These are phyloP conservation scores for Mucor indicus DNA, from an alignment of 371 early-diverging fungal genomes.

Conservation along the genomic window DNA sequence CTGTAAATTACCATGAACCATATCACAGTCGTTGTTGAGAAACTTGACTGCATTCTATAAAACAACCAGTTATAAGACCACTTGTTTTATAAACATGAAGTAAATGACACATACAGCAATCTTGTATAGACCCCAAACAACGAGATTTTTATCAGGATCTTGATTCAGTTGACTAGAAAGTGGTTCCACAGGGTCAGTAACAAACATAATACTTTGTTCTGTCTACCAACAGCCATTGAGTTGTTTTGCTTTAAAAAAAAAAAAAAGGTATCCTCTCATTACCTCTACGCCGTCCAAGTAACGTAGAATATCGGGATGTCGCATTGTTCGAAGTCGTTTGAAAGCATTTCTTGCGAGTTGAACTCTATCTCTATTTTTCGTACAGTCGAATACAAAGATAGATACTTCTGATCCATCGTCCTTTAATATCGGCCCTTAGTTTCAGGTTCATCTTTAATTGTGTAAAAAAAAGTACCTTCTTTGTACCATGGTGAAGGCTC, in stretches of 20 bases:
- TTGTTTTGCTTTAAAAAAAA: background rate
- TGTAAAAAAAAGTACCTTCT: slow-evolving; percentile 46
- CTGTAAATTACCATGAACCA: slow-evolving; percentile 87
- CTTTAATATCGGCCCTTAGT: no score
- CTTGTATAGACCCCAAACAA: slow-evolving; percentile 88
- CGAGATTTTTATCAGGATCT: slow-evolving; percentile 61
- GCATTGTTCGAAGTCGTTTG: slow-evolving; percentile 80
- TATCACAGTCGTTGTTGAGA: slow-evolving; percentile 77
- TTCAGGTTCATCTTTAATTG: no score
- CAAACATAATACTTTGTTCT: slow-evolving; percentile 84
- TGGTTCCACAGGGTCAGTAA: slow-evolving; percentile 84
- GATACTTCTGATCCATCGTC: slow-evolving; percentile 77
- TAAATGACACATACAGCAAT: slow-evolving; percentile 62
- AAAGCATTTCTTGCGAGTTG: slow-evolving; percentile 87
- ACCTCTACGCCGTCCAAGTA: slow-evolving; percentile 89
- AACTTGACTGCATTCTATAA: slow-evolving; percentile 80
- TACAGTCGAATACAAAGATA: slow-evolving; percentile 84
- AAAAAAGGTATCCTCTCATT: background rate
- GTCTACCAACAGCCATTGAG: slow-evolving; percentile 46
- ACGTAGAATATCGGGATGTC: slow-evolving; percentile 86
- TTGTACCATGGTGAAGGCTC: slow-evolving; percentile 77
- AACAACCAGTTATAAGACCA: background rate
- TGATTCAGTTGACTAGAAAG: slow-evolving; percentile 57
- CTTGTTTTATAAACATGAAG: background rate
- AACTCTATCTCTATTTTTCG: slow-evolving; percentile 60